Base-by-base conservation (phyloP, 2,329 filamentous ascomycete species). In the Ophiognomonia clavigignenti-juglandacearum region DNA sequence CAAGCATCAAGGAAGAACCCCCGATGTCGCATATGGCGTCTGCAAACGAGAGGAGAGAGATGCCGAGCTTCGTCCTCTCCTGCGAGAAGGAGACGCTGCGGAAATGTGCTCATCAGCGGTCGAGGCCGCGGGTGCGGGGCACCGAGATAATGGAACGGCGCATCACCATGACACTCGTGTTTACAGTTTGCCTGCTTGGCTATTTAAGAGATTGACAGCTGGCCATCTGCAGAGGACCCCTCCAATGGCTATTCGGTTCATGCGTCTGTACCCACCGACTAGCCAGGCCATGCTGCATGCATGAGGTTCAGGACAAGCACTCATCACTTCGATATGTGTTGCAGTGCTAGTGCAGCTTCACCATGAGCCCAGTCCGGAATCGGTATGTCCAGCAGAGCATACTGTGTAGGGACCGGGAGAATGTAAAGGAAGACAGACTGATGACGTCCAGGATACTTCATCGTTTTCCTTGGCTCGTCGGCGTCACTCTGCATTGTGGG, bases 131-230 rank as follows among this genome's bases (percentile, higher is more conserved):
- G 29, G 27, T 11, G 36, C 39, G 38, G 48, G 48, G 48, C 32
- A 50, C n/a, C n/a, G n/a, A n/a, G 48, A 50, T 48, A 50, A 39
- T 50, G 37, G 27, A 19, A 27, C 13, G 38, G 39, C 44, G 40
- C 39, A 43, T 47, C 18, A 37, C 22, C 39, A 47, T 50, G 48
- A 36, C 29, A n/a, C n/a, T n/a, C n/a, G n/a, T n/a, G 31, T 47
- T 43, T 32, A 16, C 36, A n/a, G 22, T 26, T 19, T 24, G 20
- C 13, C 6, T 23, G n/a, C n/a, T n/a, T n/a, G n/a, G n/a, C n/a
- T n/a, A n/a, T n/a, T n/a, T n/a, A n/a, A n/a, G n/a, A n/a, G n/a
- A n/a, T n/a, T 26, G 31, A 39, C 42, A 49, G 37, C 38, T 47
- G 45, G 39, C 32, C 31, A 48, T 26, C 29, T 37, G 40, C 27